Percentiles rank a stretch among this genome's conserved stretches.
These are phyloP conservation scores for Guadua angustifolia DNA, from an alignment of 176 grass and related monocot genomes.

Conservation along the genomic window DNA sequence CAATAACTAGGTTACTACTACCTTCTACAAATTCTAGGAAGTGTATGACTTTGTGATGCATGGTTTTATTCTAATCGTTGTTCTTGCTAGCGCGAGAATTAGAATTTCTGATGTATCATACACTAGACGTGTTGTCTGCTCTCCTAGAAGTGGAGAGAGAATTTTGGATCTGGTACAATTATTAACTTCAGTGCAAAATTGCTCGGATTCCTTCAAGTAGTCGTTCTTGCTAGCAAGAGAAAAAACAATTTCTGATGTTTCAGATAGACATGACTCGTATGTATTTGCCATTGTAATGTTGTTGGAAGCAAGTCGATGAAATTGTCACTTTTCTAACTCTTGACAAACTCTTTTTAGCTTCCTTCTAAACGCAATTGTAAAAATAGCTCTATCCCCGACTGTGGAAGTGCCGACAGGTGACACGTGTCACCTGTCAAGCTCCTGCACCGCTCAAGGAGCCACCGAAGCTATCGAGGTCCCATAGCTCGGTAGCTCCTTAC, in stretches of 20 bases:
- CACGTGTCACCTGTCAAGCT: too few species aligned
- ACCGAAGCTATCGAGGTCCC: too few species aligned
- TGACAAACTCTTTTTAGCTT: too few species aligned
- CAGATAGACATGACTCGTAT: neutral
- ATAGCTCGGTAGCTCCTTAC: too few species aligned
- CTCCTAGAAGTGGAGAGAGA: neutral
- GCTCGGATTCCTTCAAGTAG: neutral
- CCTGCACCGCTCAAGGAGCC: too few species aligned
- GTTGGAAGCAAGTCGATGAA: neutral
- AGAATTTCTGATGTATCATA: neutral
- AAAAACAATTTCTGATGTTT: slow-evolving; percentile 21
- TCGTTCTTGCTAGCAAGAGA: slow-evolving; percentile 13
- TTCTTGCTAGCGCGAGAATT: neutral
- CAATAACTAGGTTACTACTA: neutral
- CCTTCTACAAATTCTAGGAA: neutral
- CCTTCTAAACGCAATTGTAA: too few species aligned
- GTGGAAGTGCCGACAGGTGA: too few species aligned
- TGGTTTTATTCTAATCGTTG: neutral
- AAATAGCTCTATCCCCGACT: too few species aligned
- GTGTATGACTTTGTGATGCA: neutral
- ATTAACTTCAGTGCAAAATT: slow-evolving; percentile 16
- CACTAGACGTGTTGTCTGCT: neutral
- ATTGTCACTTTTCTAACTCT: too few species aligned
- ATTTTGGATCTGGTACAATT: neutral
- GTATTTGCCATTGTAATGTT: slow-evolving; percentile 20